Base-by-base conservation (phyloP, 768 basidiomycete genomes). In the Phaffia tasmanica region DNA sequence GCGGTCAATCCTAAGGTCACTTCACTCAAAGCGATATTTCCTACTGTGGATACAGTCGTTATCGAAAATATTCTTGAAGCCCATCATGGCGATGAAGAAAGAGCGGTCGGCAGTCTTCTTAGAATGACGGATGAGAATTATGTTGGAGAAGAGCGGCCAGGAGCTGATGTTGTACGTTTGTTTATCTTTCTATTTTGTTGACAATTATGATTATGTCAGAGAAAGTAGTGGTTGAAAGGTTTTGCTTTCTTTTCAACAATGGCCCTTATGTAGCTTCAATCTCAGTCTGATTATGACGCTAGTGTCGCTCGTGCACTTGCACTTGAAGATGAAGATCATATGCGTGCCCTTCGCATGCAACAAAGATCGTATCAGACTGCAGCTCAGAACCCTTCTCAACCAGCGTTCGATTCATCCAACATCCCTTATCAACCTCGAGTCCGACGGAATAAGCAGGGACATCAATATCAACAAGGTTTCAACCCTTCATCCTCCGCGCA, bases 101-200 rank as follows among this genome's bases (percentile, higher is more conserved):
- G 80, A 32, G 89, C 89, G 5, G 81, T 90, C 64, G 88, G 91
- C 71, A 77, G 80, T 1, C 79, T 92, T 11, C 81, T 92, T 8
- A 86, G 85, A 14, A 90, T 92, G 89, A 89, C 81, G 76, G 89
- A 92, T 76, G 88, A 88, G 1, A 80, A 84, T 8, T 89, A 86
- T 72, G 80, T 80, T 21, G 75, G 84, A 3, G 73, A 79, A 18
- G 70, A 73, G 54, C 57, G 72, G 6, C 69, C 48, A 11, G 54
- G 65, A 19, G 71, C 71, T 47, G 73, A 75, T 57, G 71, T 68
- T 60, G 73, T 75, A 64, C 66, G 74, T 73, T 25, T n/a, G 7
- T 23, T n/a, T 30, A 3, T 8, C 4, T 35, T 23, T 18, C n/a
- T n/a, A n/a, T n/a, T n/a, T n/a, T n/a, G n/a, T n/a, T n/a, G n/a